Evolutionary conservation across 1,284 basidiomycete species (phyloP), one percentile per base, ranked within the genome.

Genomic region (Irpex sp.): DNA sequence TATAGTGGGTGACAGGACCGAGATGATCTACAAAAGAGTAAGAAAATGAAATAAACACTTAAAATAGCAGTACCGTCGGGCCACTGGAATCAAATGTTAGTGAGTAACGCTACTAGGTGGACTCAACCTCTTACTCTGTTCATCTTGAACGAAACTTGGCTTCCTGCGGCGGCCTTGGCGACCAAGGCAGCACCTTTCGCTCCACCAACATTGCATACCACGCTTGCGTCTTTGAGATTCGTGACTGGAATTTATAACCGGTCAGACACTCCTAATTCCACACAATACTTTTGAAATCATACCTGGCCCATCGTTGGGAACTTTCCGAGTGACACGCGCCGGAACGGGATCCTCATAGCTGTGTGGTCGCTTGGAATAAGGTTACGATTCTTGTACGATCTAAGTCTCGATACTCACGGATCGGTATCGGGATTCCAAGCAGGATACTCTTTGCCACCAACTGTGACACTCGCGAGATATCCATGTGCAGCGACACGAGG

Each of bases 1-100:
- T 79, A 69, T 78, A 79, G 47, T 74, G 75, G 40, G 73, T 70
- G 7, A 78, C 74, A 26, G 76, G 74, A 17, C 77, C 77, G 68
- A 76, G 54, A 57, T 74, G 73, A 56, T 74, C 73, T 60, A 21
- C 17, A 49, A 21, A 62, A 31, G 47, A 17, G 17, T 38, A 48
- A 51, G 13, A 7, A 9, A 34, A 57, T 21, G 26, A 9, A 21
- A 38, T 57, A 9, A 38, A 21, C 13, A 34, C 19, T 59, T 59
- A 15, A 44, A 6, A 17, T 48, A 63, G 6, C 13, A 57, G n/a
- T 62, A 71, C 70, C 69, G 40, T 65, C 61, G 17, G 65, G 69
- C 69, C 71, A 71, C 70, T 70, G 44, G 21, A 51, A 52, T 40
- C 34, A 37, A 26, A 36, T 19, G 49, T 59, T 47, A 47, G 57